Percentiles rank a stretch among this genome's conserved stretches.
These are phyloP conservation scores for Podospora didyma DNA, from an alignment of 495 filamentous ascomycete species.

Conservation along the genomic window DNA sequence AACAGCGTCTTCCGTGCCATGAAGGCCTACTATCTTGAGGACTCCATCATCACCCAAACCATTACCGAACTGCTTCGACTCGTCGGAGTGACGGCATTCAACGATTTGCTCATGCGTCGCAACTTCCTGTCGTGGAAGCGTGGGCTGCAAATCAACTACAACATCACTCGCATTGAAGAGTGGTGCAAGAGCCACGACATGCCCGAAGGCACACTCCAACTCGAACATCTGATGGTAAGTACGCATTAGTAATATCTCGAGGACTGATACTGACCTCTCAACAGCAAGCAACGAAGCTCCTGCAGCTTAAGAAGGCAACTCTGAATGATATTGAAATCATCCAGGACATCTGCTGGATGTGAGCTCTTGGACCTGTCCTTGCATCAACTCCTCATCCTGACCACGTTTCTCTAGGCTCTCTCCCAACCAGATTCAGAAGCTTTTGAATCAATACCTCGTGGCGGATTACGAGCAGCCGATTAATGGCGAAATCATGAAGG, in stretches of 20 bases:
- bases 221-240: constrained; percentile 95
- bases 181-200: constrained; percentile 99
- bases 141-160: constrained; percentile 99
- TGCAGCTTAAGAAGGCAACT: constrained; percentile 98
- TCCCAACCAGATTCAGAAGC: constrained; percentile 97
- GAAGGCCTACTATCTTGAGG: constrained; percentile 96
- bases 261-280: constrained; percentile 22
- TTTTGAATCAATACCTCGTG: constrained; percentile 97
- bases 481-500: constrained; percentile 99
- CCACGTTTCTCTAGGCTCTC: constrained; percentile 63
- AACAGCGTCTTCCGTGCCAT: constrained; percentile 98
- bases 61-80: constrained; percentile 89
- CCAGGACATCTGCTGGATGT: constrained; percentile 99
- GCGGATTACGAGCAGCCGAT: constrained; percentile 99
- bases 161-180: constrained; percentile 98
- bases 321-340: constrained; percentile 99
- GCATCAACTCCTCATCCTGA: constrained; percentile 14
- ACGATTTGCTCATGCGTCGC: constrained; percentile 93
- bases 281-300: constrained; percentile 95
- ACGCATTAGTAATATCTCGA: background rate
- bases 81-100: constrained; percentile 98
- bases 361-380: constrained; percentile 27
- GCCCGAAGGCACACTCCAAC: constrained; percentile 94
- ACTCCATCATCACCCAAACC: constrained; percentile 90
- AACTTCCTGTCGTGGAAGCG: constrained; percentile 99